Evolutionary conservation across 768 basidiomycete species (phyloP).

Genomic region (Amanita phalloides): DNA sequence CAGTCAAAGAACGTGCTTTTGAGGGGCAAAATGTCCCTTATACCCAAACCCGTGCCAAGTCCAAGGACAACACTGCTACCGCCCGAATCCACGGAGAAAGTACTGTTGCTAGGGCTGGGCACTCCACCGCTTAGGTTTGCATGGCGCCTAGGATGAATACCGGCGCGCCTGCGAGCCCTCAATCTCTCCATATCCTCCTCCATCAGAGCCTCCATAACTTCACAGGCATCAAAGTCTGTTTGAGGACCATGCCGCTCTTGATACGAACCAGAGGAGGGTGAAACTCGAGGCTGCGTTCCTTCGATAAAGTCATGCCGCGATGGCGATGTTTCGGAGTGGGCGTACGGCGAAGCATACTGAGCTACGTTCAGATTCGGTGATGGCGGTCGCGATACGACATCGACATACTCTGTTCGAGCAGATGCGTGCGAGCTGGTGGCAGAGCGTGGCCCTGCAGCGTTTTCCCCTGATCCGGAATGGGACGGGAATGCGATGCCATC

Average conservation of each 20-base stretch:
- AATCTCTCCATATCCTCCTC: conserved; percentile 94
- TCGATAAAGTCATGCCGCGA: conserved; percentile 13
- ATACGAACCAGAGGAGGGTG: conserved; percentile 21
- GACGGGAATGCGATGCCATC: conserved; percentile 65
- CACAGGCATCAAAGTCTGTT: conserved; percentile 54
- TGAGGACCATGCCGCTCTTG: conserved; percentile 22
- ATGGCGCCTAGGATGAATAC: conserved; percentile 29
- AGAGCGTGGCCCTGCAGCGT: conserved; percentile 25
- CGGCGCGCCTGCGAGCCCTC: conserved; percentile 49
- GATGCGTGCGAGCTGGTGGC: conserved; percentile 12
- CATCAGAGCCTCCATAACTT: conserved; percentile 83
- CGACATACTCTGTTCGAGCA: conserved; percentile 15
- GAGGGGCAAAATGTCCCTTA: conserved; percentile 79
- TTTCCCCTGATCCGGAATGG: conserved; percentile 30
- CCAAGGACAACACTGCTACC: conserved; percentile 62
- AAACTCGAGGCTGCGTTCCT: conserved; percentile 8
- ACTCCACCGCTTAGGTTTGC: conserved; percentile 28
- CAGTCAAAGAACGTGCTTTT: conserved; percentile 93
- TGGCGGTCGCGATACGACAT: conserved; percentile 54
- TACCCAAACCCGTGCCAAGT: conserved; percentile 68
- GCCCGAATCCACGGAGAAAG: conserved; percentile 68
- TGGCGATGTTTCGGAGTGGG: conserved; percentile 26
- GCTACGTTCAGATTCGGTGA: conserved; percentile 74
- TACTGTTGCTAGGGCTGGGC: conserved; percentile 64
- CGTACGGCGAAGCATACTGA: conserved; percentile 70